phyloP scores from a whole-genome alignment of 2,329 filamentous ascomycete species.

The Cercospora sp. region DNA sequence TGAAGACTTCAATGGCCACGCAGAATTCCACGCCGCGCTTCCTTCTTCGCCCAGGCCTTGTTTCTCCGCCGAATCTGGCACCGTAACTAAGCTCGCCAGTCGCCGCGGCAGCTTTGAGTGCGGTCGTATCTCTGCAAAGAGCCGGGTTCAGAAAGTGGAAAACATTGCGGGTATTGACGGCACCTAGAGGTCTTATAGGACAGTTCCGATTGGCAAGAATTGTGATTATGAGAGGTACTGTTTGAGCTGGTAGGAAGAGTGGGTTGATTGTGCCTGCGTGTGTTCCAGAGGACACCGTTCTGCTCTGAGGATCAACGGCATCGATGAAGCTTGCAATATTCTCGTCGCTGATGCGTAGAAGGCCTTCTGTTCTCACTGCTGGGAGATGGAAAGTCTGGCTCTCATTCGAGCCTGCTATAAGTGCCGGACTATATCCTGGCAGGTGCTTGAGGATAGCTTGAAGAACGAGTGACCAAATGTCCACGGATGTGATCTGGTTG shows the following conservation, averaged over 20 bases:
- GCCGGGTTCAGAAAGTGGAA: slow-evolving; percentile 18
- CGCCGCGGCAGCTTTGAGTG: slow-evolving; percentile 3
- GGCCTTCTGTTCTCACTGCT: slow-evolving; percentile 13
- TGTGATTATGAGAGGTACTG: slow-evolving; percentile 20
- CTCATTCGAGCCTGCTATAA: background rate
- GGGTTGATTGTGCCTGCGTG: slow-evolving; percentile 5
- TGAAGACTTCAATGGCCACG: slow-evolving; percentile 18
- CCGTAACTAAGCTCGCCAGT: slow-evolving; percentile 13
- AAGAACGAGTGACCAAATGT: slow-evolving; percentile 10
- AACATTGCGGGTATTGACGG: slow-evolving; percentile 25
- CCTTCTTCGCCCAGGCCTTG: slow-evolving; percentile 14
- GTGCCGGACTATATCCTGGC: slow-evolving; percentile 8
- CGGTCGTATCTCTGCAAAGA: slow-evolving; percentile 8
- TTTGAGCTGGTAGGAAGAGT: slow-evolving; percentile 20
- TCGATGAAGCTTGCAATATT: slow-evolving; percentile 10
- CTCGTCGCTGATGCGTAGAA: slow-evolving; percentile 6
- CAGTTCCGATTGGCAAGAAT: slow-evolving; percentile 20
- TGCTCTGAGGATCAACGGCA: background rate
- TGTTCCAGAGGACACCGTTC: background rate
- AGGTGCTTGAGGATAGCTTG: slow-evolving; percentile 13
- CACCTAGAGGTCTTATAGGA: slow-evolving; percentile 24
- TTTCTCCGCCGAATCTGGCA: slow-evolving; percentile 18
- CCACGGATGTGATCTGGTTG: slow-evolving; percentile 11
- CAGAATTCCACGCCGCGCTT: slow-evolving; percentile 27
- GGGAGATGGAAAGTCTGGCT: slow-evolving; percentile 5